phyloP scores from a whole-genome alignment of 768 basidiomycete species.

The Boletus coccyginus region DNA sequence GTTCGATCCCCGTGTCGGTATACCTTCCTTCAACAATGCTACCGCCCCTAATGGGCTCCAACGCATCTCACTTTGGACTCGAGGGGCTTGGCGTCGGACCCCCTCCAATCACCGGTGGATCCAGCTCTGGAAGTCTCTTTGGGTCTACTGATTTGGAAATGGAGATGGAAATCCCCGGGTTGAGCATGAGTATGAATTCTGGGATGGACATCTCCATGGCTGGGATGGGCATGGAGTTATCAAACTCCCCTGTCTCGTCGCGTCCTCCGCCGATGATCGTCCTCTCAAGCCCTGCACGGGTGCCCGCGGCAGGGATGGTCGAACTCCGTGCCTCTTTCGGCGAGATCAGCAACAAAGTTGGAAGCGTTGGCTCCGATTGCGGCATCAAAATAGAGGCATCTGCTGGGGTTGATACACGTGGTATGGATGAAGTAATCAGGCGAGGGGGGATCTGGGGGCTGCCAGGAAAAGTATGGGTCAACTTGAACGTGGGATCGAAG shows the following conservation, averaged over 20 bases:
- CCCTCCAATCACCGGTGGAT: constrained; percentile 20
- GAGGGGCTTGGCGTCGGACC: constrained; percentile 26
- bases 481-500: constrained; percentile 13
- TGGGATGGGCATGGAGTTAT: constrained; percentile 27
- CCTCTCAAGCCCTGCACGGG: constrained; percentile 64
- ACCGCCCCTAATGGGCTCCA: constrained; percentile 19
- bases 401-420: constrained; percentile 48
- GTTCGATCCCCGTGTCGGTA: constrained; percentile 66
- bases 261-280: constrained; percentile 52
- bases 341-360: constrained; percentile 29
- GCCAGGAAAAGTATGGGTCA: constrained; percentile 60
- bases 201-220: constrained; percentile 31
- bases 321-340: constrained; percentile 65
- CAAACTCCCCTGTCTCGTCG: constrained; percentile 34
- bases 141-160: constrained; percentile 33
- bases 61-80: constrained; percentile 27
- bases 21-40: constrained; percentile 46
- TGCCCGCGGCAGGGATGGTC: constrained; percentile 62
- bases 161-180: constrained; percentile 35
- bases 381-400: constrained; percentile 24
- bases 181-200: constrained; percentile 35
- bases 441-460: constrained; percentile 70
- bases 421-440: constrained; percentile 67
- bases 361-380: constrained; percentile 16
- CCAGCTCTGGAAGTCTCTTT: constrained; percentile 27